Evolutionary conservation across 257 asterid species (phyloP).

Genomic region (Ligustrum vulgare): DNA sequence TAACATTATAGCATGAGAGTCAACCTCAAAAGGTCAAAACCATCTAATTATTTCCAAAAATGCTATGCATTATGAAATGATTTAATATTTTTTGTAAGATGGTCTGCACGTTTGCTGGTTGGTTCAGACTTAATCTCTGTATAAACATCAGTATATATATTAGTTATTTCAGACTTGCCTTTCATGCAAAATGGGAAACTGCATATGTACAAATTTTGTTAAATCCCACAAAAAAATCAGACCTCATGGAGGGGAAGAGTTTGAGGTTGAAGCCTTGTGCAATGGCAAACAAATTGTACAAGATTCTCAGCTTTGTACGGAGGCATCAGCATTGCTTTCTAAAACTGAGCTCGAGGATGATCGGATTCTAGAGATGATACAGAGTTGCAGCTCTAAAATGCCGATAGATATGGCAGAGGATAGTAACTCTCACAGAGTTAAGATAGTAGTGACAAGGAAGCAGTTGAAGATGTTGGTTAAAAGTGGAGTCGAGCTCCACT

Average conservation of each 20-base stretch:
- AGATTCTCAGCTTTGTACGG: not conserved
- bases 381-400: conserved; percentile 18
- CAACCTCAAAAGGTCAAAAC: conserved; percentile 24
- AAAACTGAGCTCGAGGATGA: conserved; percentile 30
- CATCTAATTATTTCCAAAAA: not conserved
- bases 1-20: conserved; percentile 6
- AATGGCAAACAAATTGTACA: not conserved
- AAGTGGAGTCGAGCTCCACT: conserved; percentile 31
- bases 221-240: conserved; percentile 21
- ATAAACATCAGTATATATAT: not conserved
- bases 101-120: conserved; percentile 34
- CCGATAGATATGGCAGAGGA: conserved; percentile 12
- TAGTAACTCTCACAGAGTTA: conserved; percentile 38
- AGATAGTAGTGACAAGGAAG: conserved; percentile 50
- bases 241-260: conserved; percentile 23
- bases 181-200: conserved; percentile 35
- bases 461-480: conserved; percentile 50
- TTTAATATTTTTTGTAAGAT: conserved; percentile 10
- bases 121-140: conserved; percentile 18
- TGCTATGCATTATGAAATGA: not conserved
- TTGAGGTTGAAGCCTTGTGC: conserved; percentile 2
- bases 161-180: not conserved
- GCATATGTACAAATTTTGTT: conserved; percentile 28
- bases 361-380: conserved; percentile 6
- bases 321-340: conserved; percentile 4